phyloP scores from a whole-genome alignment of 2,329 filamentous ascomycete species.

The Mariannaea sp. region DNA sequence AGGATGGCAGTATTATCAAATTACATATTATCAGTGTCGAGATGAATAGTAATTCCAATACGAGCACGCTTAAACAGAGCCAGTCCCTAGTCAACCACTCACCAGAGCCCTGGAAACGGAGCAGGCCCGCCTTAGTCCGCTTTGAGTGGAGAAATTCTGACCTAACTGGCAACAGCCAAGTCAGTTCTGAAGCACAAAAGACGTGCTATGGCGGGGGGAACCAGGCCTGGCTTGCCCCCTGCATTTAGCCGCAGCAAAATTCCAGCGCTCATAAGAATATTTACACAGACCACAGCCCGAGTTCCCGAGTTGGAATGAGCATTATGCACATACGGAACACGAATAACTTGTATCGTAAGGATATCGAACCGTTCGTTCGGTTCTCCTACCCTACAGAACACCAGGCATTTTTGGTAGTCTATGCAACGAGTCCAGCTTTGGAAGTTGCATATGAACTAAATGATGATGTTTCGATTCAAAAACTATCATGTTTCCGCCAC shows the following conservation, averaged over 20 bases:
- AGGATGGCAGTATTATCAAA: background rate
- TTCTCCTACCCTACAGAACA: too few relatives aligned
- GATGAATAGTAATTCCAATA: background rate
- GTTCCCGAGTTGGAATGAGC: too few relatives aligned
- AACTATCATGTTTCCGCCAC: too few relatives aligned
- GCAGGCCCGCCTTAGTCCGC: slow-evolving; percentile 2
- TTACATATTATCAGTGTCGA: background rate
- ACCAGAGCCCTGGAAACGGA: background rate
- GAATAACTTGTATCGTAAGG: too few relatives aligned
- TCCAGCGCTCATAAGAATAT: background rate
- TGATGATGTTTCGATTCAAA: too few relatives aligned
- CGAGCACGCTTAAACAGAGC: background rate
- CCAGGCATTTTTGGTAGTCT: too few relatives aligned
- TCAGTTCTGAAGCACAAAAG: too few relatives aligned
- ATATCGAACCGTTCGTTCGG: too few relatives aligned
- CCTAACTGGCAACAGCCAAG: slow-evolving; percentile 1
- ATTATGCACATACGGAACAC: too few relatives aligned
- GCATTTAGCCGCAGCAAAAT: background rate
- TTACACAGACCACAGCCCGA: background rate
- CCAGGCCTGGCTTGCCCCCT: background rate
- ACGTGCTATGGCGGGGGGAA: too few relatives aligned
- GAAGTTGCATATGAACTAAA: too few relatives aligned
- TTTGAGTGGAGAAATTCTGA: slow-evolving; percentile 1
- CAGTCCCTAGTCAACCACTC: background rate
- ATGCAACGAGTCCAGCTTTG: too few relatives aligned